Conservation (phyloP, 1,284 basidiomycete genomes). For the Cystobasidium slooffiae region DNA sequence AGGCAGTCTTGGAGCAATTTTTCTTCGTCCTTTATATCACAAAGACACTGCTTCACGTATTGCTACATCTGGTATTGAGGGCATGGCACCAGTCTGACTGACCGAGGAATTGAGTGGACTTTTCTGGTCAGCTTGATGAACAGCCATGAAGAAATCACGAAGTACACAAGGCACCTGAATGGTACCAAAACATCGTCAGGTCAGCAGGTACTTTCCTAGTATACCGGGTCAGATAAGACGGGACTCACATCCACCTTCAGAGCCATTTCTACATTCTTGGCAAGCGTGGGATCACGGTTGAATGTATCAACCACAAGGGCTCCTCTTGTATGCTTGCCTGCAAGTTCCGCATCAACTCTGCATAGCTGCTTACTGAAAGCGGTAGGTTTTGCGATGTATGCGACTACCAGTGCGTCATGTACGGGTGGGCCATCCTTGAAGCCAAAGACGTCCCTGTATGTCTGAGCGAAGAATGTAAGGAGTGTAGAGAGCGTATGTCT, state of each 20-base stretch:
- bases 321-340: constrained; percentile 67
- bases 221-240: neutral
- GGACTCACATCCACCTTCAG: constrained; percentile 13
- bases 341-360: constrained; percentile 75
- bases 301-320: constrained; percentile 76
- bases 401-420: constrained; percentile 78
- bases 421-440: constrained; percentile 77
- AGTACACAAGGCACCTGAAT: constrained; percentile 17
- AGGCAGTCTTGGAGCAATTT: too few species aligned
- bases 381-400: constrained; percentile 69
- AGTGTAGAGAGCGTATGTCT: constrained; percentile 74
- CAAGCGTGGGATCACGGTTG: neutral
- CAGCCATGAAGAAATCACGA: constrained; percentile 22
- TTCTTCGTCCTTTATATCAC: too few species aligned
- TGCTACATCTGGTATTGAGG: neutral
- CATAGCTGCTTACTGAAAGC: constrained; percentile 67
- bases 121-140: constrained; percentile 2
- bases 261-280: constrained; percentile 20
- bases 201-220: neutral
- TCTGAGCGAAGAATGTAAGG: constrained; percentile 65
- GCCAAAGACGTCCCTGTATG: constrained; percentile 62
- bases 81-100: neutral
- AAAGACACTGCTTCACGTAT: neutral
- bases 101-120: constrained; percentile 18
- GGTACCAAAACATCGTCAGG: neutral